phyloP scores from a whole-genome alignment of 805 yeast species.

The Ascoidea tarda region DNA sequence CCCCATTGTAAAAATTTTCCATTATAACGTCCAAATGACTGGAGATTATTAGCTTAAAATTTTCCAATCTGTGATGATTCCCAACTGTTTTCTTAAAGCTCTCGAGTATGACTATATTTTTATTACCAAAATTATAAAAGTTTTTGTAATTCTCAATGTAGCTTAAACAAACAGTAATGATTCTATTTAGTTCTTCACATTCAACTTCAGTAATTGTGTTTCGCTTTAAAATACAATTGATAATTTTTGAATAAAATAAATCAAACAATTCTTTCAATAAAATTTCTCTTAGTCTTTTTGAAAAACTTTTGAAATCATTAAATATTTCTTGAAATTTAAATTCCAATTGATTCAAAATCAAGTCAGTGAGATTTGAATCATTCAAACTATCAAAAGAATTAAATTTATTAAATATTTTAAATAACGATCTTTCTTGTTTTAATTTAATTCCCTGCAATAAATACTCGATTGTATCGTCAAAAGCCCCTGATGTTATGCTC shows the following conservation, averaged over 20 bases:
- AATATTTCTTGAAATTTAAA: conserved; percentile 11
- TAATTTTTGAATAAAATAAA: conserved; percentile 9
- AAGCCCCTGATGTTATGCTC: background rate
- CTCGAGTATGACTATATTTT: conserved; percentile 1
- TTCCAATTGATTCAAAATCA: conserved; percentile 8
- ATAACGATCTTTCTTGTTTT: conserved; percentile 7
- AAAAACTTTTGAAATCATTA: conserved; percentile 5
- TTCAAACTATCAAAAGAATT: conserved; percentile 6
- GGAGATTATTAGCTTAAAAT: conserved; percentile 6
- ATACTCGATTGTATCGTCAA: conserved; percentile 7
- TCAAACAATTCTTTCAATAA: conserved; percentile 8
- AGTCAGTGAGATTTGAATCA: background rate
- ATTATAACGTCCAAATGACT: conserved; percentile 24
- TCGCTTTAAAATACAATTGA: conserved; percentile 7
- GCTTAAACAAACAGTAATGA: conserved; percentile 5
- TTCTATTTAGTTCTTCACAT: conserved; percentile 4
- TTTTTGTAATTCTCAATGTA: conserved; percentile 1
- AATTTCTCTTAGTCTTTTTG: conserved; percentile 3
- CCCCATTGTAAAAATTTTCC: conserved; percentile 30
- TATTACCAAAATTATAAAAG: background rate
- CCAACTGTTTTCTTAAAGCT: conserved; percentile 4
- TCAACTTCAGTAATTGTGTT: conserved; percentile 6
- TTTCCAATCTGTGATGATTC: conserved; percentile 6
- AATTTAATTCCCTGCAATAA: conserved; percentile 8
- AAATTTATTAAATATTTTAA: conserved; percentile 8